Base-by-base conservation (phyloP, 441 rosid species). In the Arabidopsis lyrata region DNA sequence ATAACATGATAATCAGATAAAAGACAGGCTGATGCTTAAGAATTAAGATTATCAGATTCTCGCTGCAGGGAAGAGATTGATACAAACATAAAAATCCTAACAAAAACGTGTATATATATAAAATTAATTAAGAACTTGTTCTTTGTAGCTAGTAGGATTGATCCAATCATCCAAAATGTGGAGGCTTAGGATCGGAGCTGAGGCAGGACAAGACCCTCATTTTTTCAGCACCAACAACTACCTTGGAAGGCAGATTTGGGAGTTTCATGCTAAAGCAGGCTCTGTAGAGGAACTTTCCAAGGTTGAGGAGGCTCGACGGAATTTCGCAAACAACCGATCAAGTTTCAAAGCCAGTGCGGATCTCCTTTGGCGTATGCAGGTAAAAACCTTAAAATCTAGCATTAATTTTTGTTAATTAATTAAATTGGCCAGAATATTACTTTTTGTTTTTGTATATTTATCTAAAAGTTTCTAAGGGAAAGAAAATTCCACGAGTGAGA, bases 401-500 rank as follows among this genome's bases (percentile, higher is more conserved):
- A 11, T 10, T 3, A 10, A 39, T 10, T 39, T 35, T 39, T n/a
- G 44, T n/a, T n/a, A n/a, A n/a, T 39, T 39, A 39, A 39, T 4
- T 10, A 9, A 10, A 39, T 31, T 10, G 14, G 14, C 13, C 44
- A 39, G 3, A 39, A 39, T 7, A 39, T 39, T 1, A 39, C 1
- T 4, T 39, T 39, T 10, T 39, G 4, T 39, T 39, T 8, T 35
- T 31, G 32, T 22, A 22, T 31, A 31, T 39, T 39, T 39, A 10
- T 13, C 10, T 15, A 47, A 8, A 7, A 47, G 22, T 50, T 80
- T 58, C n/a, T 90, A 12, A 82, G 79, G 61, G 89, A 90, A 73
- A 85, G 83, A 41, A 72, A 79, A 3, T 86, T 34, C 76, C 81
- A 0, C 65, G 60, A 5, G 85, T 77, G 1, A 84, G 32, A 38